Percentiles rank a stretch among this genome's conserved stretches.
phyloP scores from a whole-genome alignment of 371 early-diverging fungal genomes.

The Lichtheimia ramosa region DNA sequence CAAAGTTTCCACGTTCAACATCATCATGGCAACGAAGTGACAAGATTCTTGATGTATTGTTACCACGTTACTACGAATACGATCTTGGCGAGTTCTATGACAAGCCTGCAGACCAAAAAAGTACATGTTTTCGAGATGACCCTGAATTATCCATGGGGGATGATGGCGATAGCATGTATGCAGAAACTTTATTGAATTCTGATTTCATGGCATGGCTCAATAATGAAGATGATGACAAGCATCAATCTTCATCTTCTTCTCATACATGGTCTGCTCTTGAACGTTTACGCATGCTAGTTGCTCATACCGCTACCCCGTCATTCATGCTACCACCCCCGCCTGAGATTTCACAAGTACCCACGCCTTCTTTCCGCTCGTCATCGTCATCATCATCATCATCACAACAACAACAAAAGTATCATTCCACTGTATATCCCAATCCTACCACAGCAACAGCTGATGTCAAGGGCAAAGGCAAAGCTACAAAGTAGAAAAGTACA shows the following conservation, averaged over 20 bases:
- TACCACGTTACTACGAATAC: slow-evolving; percentile 21
- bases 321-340: slow-evolving; percentile 2
- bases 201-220: slow-evolving; percentile 26
- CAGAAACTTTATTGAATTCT: slow-evolving; percentile 26
- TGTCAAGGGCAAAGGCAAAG: slow-evolving; percentile 13
- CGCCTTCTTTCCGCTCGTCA: not conserved
- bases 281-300: slow-evolving; percentile 22
- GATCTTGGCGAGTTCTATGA: slow-evolving; percentile 10
- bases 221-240: slow-evolving; percentile 7
- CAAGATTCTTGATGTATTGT: slow-evolving; percentile 15
- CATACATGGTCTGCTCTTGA: slow-evolving; percentile 12
- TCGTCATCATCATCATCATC: not conserved
- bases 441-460: slow-evolving; percentile 1
- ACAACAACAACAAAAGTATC: not conserved
- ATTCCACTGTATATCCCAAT: no score
- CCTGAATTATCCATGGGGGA: slow-evolving; percentile 32
- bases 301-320: slow-evolving; percentile 10
- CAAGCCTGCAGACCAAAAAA: not conserved
- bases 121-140: slow-evolving; percentile 5
- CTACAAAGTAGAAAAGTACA: not conserved
- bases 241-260: not conserved
- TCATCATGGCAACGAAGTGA: slow-evolving; percentile 15
- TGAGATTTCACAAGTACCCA: not conserved
- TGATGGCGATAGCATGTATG: slow-evolving; percentile 32
- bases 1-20: slow-evolving; percentile 10